A percentile compares a stretch with the other conserved stretches of the same genome.
These are phyloP conservation scores for Penicillium italicum DNA, from an alignment of 2,329 filamentous ascomycete species.

Conservation along the genomic window DNA sequence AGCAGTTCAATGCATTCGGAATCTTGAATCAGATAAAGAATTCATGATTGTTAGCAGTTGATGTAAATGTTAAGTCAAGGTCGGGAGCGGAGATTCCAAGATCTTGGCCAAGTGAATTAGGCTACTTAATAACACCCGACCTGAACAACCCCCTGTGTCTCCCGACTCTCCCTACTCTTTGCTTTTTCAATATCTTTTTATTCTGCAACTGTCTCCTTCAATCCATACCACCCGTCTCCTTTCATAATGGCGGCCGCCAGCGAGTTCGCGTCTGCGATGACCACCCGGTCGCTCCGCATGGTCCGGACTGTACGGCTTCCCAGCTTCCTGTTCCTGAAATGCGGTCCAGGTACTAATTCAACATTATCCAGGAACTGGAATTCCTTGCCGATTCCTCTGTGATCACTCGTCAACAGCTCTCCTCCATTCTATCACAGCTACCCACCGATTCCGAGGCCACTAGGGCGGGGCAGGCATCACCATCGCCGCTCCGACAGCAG, in stretches of 20 bases:
- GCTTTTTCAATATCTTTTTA: background rate
- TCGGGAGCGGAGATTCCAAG: background rate
- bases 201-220: background rate
- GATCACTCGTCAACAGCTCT: conserved; percentile 71
- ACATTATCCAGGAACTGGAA: conserved; percentile 70
- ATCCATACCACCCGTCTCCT: too few relatives aligned
- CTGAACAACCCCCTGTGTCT: background rate
- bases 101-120: conserved; percentile 1
- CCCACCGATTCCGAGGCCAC: conserved; percentile 49
- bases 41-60: background rate
- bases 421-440: conserved; percentile 69
- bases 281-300: conserved; percentile 79
- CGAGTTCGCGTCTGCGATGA: conserved; percentile 52
- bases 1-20: background rate
- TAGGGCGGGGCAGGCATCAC: conserved; percentile 17
- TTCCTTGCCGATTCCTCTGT: conserved; percentile 78
- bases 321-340: conserved; percentile 4
- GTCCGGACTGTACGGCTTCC: conserved; percentile 70
- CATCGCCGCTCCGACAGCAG: conserved; percentile 27
- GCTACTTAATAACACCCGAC: conserved; percentile 1
- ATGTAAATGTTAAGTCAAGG: background rate
- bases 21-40: background rate
- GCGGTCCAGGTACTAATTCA: conserved; percentile 5
- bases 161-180: background rate
- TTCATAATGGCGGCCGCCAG: conserved; percentile 33